phyloP scores from a whole-genome alignment of 441 rosid species.

The Lepidium campestre region DNA sequence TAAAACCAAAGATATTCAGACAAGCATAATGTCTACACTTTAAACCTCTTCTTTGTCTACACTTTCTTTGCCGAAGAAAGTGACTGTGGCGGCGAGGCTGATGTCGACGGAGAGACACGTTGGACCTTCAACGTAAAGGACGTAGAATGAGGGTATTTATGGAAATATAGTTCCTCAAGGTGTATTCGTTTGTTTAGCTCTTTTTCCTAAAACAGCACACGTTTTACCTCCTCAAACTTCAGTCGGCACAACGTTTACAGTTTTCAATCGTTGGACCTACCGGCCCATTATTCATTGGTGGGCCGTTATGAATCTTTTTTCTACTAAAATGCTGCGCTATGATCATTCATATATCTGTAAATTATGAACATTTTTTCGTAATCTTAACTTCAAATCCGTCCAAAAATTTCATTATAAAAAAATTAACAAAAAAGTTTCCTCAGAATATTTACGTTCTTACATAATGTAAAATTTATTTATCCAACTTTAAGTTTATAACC shows the following conservation, averaged over 20 bases:
- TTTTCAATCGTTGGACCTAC: neutral
- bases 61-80: slow-evolving; percentile 55
- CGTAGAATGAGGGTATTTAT: slow-evolving; percentile 39
- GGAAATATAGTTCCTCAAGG: neutral
- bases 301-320: no score
- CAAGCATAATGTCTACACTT: neutral
- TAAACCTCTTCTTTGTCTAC: slow-evolving; percentile 36
- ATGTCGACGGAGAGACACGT: slow-evolving; percentile 54
- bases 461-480: neutral
- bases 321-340: no score
- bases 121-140: slow-evolving; percentile 56
- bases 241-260: neutral
- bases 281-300: neutral
- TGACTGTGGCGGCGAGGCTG: slow-evolving; percentile 45
- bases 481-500: no score
- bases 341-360: no score
- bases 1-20: slow-evolving; percentile 1
- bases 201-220: neutral
- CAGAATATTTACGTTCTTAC: no score
- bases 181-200: neutral
- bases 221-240: neutral
- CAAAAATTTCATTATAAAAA: no score
- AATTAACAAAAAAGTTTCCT: no score
- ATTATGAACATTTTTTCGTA: no score
- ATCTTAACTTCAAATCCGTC: no score